Conservation (phyloP, 1,284 basidiomycete genomes). For the Ganoderma resinaceum region DNA sequence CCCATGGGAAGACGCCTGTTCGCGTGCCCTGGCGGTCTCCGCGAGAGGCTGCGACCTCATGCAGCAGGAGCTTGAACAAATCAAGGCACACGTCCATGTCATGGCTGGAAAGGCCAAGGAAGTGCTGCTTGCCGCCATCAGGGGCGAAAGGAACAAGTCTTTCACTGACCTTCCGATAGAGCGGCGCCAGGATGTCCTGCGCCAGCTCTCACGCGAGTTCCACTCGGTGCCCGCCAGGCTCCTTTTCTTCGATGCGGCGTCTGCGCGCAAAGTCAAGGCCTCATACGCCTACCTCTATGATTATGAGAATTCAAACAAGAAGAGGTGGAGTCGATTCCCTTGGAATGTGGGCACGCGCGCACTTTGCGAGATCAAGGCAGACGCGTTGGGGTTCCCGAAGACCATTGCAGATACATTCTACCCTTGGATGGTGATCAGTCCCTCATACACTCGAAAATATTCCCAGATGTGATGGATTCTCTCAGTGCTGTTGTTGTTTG, state of each 20-base stretch:
- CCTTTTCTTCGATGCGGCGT: conserved; percentile 33
- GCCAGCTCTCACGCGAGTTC: conserved; percentile 50
- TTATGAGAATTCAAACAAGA: conserved; percentile 21
- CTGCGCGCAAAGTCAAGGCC: conserved; percentile 50
- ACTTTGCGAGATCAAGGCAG: conserved; percentile 57
- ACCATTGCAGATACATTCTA: conserved; percentile 24
- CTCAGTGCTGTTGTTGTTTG: background rate
- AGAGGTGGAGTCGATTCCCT: conserved; percentile 51
- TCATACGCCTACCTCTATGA: conserved; percentile 61
- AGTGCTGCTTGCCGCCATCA: conserved; percentile 5
- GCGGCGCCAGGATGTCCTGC: conserved; percentile 53
- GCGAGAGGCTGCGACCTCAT: conserved; percentile 19
- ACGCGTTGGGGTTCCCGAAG: conserved; percentile 30
- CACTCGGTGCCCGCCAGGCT: conserved; percentile 34
- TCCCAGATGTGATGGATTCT: background rate
- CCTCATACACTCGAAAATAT: conserved; percentile 17
- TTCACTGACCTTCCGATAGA: conserved; percentile 54
- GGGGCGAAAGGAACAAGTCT: conserved; percentile 18
- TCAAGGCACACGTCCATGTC: conserved; percentile 39
- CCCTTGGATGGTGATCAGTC: conserved; percentile 22
- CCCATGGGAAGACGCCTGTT: conserved; percentile 47
- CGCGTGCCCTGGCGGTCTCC: conserved; percentile 28
- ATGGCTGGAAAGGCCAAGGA: conserved; percentile 38
- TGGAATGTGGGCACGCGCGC: conserved; percentile 60
- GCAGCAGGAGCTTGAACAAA: conserved; percentile 35